Base-by-base conservation (phyloP, 192 early-diverging fungal species). In the Coemansia sp. region DNA sequence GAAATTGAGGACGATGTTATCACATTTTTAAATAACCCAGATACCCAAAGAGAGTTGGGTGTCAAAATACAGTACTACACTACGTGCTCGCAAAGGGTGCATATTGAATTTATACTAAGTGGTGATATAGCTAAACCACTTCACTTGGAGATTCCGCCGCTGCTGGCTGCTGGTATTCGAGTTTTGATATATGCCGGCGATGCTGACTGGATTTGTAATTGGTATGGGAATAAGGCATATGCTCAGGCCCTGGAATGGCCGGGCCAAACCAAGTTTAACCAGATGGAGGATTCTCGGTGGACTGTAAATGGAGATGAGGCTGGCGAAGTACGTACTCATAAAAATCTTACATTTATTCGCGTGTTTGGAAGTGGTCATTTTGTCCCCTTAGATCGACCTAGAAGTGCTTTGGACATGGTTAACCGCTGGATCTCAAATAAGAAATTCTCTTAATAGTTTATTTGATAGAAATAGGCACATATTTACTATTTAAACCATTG, bases 171-270 rank as follows among this genome's bases (percentile, higher is more conserved):
- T 62, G 91, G 91, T 34, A 84, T 97, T 69, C 89, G 90, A 27
- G 85, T 97, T 16, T 69, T 99, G 50, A 83, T 97, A 34, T 97
- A 96, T 76, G 91, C 92, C 61, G 96, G 96, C 35, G 95, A 97
- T 65, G 92, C 92, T 3, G 95, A 97, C 75, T 97, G 87, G 73
- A 95, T 95, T 65, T 96, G 94, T 86, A 94, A 94, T 80, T 94
- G 89, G 88, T 84, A 87, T 43, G 89, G 84, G 53, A 97, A 97
- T 86, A 94, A 95, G 87, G 92, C 90, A 0, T 97, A 95, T 93
- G 75, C 89, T 9, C 73, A 92, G 43, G 91, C 87, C 30, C 79
- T 99, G 20, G 86, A 89, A 37, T 99, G 97, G 97, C 71, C 74
- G 52, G 92, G 93, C 40, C 80, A 89, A 73, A 60, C 78, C 1